These are phyloP conservation scores for Rhynchosporium graminicola DNA, from an alignment of 2,329 filamentous ascomycete species.

Conservation along the genomic window DNA sequence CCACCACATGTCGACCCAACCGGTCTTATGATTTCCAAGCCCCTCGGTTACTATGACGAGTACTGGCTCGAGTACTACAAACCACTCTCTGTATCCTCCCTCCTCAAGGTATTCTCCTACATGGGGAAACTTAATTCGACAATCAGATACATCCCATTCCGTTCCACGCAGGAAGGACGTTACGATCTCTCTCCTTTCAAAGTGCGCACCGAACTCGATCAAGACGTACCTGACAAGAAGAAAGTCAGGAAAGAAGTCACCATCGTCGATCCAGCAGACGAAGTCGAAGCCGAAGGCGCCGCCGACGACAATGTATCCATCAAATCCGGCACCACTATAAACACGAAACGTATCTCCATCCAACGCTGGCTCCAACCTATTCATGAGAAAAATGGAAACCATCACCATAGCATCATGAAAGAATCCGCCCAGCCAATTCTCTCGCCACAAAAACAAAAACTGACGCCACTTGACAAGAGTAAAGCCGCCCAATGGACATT, in stretches of 20 bases:
- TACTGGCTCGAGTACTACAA: constrained; percentile 99
- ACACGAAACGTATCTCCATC: constrained; percentile 53
- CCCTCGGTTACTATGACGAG: constrained; percentile 69
- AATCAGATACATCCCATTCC: constrained; percentile 77
- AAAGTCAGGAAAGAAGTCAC: constrained; percentile 67
- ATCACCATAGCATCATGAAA: constrained; percentile 59
- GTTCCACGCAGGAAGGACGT: constrained; percentile 68
- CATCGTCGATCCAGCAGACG: constrained; percentile 62
- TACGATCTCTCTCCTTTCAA: constrained; percentile 89
- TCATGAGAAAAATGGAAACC: constrained; percentile 40
- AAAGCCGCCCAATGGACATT: constrained; percentile 87
- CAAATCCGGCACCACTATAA: constrained; percentile 44
- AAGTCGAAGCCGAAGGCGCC: constrained; percentile 37
- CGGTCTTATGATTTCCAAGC: constrained; percentile 30
- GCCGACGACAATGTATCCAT: constrained; percentile 49
- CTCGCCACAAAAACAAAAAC: constrained; percentile 49
- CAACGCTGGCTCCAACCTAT: constrained; percentile 61
- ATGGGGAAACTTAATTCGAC: constrained; percentile 78
- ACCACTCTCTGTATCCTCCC: constrained; percentile 81
- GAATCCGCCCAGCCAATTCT: constrained; percentile 40
- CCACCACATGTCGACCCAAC: constrained; percentile 30
- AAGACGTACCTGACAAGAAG: constrained; percentile 61
- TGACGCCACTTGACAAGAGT: constrained; percentile 70
- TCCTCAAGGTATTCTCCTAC: constrained; percentile 89
- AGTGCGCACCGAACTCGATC: constrained; percentile 66